These are phyloP conservation scores for Clarireedia sp. DNA, from an alignment of 2,329 filamentous ascomycete species.

Conservation along the genomic window DNA sequence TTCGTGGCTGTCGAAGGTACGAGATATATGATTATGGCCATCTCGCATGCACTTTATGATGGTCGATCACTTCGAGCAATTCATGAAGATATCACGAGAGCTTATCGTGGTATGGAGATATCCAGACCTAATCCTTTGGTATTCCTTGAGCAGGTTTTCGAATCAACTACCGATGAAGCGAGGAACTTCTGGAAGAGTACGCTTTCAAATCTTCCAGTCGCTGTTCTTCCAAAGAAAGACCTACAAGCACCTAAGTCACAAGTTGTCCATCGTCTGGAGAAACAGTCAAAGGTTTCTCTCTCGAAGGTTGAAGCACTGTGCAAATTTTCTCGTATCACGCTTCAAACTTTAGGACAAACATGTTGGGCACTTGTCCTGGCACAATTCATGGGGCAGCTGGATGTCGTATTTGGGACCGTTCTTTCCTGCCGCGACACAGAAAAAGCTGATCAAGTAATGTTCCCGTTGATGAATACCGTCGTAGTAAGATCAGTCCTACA, in stretches of 20 bases:
- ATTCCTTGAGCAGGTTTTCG: constrained; percentile 42
- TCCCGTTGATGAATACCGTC: constrained; percentile 90
- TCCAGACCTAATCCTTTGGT: constrained; percentile 37
- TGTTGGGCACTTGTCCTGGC: constrained; percentile 69
- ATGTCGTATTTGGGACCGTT: constrained; percentile 76
- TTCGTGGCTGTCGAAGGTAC: constrained; percentile 31
- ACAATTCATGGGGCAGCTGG: constrained; percentile 52
- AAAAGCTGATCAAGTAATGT: constrained; percentile 58
- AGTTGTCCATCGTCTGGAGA: constrained; percentile 37
- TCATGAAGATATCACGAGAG: constrained; percentile 59
- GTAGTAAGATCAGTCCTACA: constrained; percentile 66
- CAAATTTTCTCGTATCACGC: constrained; percentile 56
- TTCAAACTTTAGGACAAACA: constrained; percentile 69
- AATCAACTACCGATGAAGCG: constrained; percentile 36
- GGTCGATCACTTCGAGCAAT: constrained; percentile 74
- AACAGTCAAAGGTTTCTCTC: constrained; percentile 35
- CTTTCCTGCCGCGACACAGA: constrained; percentile 77
- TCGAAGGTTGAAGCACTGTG: constrained; percentile 50
- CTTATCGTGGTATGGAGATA: constrained; percentile 45
- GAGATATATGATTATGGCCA: constrained; percentile 53
- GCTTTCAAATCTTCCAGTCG: constrained; percentile 44
- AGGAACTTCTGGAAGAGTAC: constrained; percentile 64
- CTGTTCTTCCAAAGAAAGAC: constrained; percentile 32
- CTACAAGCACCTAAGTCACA: constrained; percentile 6
- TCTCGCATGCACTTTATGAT: constrained; percentile 84